Base-by-base conservation (phyloP, 305 asterid species). In the Fraxinus floribunda region DNA sequence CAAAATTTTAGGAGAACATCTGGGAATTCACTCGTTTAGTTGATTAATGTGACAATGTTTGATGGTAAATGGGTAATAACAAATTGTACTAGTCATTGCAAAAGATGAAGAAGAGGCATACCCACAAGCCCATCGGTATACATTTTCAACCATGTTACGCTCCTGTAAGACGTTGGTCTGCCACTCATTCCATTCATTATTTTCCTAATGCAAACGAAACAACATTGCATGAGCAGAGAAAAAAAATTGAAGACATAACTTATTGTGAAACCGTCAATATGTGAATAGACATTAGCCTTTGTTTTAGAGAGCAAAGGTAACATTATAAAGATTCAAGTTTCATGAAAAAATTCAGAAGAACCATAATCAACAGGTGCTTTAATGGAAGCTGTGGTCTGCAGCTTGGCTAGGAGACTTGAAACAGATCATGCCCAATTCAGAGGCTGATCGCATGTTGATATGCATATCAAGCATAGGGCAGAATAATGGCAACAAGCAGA, bases 101-200 rank as follows among this genome's bases (percentile, higher is more conserved):
- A 81, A 83, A 70, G 39, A 84, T 32, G 39, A 44, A 84, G 78
- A 77, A 79, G 73, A 86, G 32, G 46, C 98, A 85, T 91, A 96
- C 99, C 99, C 99, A 80, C 98, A 94, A 89, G 94, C 97, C 99
- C 99, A 96, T 44, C 94, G 93, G 81, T 86, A 83, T 13, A 94
- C 98, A 84, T 96, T 94, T 86, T 94, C 98, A 13, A 92, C 85
- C 64, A 88, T 79, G 87, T 93, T 93, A 79, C 98, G 97, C 83
- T 94, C 99, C 79, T 93, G 98, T 81, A 96, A 87, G 88, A 87
- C 88, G 44, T 95, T 87, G 52, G 93, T 82, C 83, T 87, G 97
- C 98, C 98, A 96, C 80, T 92, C 98, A 78, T 86, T 89, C 97
- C 98, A 96, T 84, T 91, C 96, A 73, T 72, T 85, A 87, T 88